phyloP scores from a whole-genome alignment of 108 stramenopile species.

The Nitzschia sp. region DNA sequence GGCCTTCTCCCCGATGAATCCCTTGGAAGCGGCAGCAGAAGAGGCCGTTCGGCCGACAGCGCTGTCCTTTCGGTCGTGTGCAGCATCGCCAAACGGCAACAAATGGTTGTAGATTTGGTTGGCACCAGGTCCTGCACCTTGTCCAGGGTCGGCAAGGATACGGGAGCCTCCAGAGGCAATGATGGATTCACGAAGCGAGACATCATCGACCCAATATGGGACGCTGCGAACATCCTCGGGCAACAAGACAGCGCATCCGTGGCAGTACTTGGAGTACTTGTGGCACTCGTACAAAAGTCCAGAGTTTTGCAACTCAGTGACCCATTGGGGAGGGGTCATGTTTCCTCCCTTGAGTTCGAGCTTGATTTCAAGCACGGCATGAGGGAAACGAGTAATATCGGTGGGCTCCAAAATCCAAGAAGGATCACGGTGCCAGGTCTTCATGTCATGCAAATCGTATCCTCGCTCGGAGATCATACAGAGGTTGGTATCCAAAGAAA shows the following conservation, averaged over 20 bases:
- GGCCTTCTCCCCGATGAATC: constrained; percentile 37
- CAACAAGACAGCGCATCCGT: constrained; percentile 85
- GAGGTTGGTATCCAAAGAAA: constrained; percentile 93
- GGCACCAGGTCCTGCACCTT: constrained; percentile 79
- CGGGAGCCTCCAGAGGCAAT: constrained; percentile 68
- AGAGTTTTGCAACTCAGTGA: constrained; percentile 85
- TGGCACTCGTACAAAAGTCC: constrained; percentile 91
- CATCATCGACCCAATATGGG: constrained; percentile 97
- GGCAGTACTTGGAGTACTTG: constrained; percentile 90
- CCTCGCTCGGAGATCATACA: constrained; percentile 96
- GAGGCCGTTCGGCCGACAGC: constrained; percentile 76
- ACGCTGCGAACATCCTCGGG: constrained; percentile 92
- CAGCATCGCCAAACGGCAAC: constrained; percentile 79
- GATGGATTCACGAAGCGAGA: constrained; percentile 87
- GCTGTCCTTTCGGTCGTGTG: constrained; percentile 64
- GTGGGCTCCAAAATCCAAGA: constrained; percentile 65
- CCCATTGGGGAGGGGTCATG: constrained; percentile 88
- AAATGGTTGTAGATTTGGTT: constrained; percentile 85
- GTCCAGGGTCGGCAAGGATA: constrained; percentile 60
- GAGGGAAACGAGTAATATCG: constrained; percentile 95
- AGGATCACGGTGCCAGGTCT: constrained; percentile 92
- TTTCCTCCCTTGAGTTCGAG: constrained; percentile 88
- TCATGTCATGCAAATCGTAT: constrained; percentile 82
- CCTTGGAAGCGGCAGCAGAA: constrained; percentile 47
- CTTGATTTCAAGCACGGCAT: constrained; percentile 95